Percentiles rank a stretch among this genome's conserved stretches.
These are phyloP conservation scores for Phanerochaete sordida DNA, from an alignment of 768 basidiomycete genomes.

Conservation along the genomic window DNA sequence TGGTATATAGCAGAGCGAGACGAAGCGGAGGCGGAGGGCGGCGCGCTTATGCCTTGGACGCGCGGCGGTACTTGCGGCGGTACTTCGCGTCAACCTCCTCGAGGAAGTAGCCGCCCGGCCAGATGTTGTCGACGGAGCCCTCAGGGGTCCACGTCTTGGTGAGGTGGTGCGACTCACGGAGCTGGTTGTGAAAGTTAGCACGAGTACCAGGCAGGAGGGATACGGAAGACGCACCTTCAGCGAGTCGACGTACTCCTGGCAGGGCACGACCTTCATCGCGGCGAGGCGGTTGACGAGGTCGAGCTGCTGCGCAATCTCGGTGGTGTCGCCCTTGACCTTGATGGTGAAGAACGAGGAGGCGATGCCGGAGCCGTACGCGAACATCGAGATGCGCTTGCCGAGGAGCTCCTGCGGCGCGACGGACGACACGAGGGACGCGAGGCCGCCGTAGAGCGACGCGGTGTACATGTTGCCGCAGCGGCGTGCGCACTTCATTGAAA, in stretches of 20 bases:
- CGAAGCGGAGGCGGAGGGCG: not conserved
- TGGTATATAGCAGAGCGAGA: conserved; percentile 1
- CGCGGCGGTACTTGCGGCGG: conserved; percentile 79
- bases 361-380: conserved; percentile 95
- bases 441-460: conserved; percentile 90
- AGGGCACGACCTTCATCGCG: conserved; percentile 86
- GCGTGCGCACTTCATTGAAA: conserved; percentile 82
- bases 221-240: conserved; percentile 48
- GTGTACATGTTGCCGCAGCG: conserved; percentile 99
- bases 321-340: conserved; percentile 83
- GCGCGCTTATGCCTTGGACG: conserved; percentile 23
- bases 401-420: conserved; percentile 66
- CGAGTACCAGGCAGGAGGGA: not conserved
- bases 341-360: conserved; percentile 94
- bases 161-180: conserved; percentile 97
- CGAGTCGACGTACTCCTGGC: conserved; percentile 88
- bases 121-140: conserved; percentile 88
- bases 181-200: conserved; percentile 55
- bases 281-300: conserved; percentile 75
- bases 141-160: conserved; percentile 78
- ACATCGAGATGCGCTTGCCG: conserved; percentile 88
- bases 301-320: conserved; percentile 77
- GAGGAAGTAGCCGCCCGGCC: conserved; percentile 93
- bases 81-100: conserved; percentile 86
- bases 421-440: conserved; percentile 79